Evolutionary conservation across 805 yeast species (phyloP).

Genomic region (Priceomyces castillae): DNA sequence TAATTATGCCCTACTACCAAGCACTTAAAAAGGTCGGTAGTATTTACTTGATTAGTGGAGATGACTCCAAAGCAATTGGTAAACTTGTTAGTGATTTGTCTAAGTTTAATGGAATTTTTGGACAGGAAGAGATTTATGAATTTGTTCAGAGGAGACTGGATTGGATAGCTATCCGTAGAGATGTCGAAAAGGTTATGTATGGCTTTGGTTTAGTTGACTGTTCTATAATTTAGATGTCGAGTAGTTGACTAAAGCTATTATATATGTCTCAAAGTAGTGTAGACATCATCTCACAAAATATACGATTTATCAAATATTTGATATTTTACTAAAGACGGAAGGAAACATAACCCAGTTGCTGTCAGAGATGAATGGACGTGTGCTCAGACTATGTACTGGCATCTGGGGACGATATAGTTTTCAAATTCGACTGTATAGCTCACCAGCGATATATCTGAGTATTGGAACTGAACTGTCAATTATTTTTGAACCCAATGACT

Average conservation of each 20-base stretch:
- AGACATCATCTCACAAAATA: not conserved
- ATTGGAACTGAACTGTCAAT: too few relatives aligned
- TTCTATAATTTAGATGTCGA: slow-evolving; percentile 32
- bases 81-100: slow-evolving; percentile 77
- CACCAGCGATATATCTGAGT: not conserved
- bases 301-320: not conserved
- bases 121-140: slow-evolving; percentile 92
- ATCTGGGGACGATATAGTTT: not conserved
- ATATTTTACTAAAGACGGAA: not conserved
- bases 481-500: not conserved
- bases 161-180: slow-evolving; percentile 72
- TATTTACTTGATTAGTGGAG: slow-evolving; percentile 65
- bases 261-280: not conserved
- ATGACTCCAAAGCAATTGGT: slow-evolving; percentile 81
- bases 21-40: slow-evolving; percentile 85
- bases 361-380: not conserved
- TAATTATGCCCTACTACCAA: slow-evolving; percentile 71
- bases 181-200: slow-evolving; percentile 93
- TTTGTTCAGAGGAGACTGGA: slow-evolving; percentile 85
- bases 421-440: not conserved
- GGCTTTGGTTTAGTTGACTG: slow-evolving; percentile 86
- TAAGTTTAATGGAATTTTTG: slow-evolving; percentile 83
- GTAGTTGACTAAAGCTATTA: not conserved
- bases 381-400: not conserved
- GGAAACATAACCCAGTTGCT: too few relatives aligned